A percentile compares a stretch with the other conserved stretches of the same genome.
Conservation (phyloP, 345 rosid genomes). For the Sonneratia alba region DNA sequence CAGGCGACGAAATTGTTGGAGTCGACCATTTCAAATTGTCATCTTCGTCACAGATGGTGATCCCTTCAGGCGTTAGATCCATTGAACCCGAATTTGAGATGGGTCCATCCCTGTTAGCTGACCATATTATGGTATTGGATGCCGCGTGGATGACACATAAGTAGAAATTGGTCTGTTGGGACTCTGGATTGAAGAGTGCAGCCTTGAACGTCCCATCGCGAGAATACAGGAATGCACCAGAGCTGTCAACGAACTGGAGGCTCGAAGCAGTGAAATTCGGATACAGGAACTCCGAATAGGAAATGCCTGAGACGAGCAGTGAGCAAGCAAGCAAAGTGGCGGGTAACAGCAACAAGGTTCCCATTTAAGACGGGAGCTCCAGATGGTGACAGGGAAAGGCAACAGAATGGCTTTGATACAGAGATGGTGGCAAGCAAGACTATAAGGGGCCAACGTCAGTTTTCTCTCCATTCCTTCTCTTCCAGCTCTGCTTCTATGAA, state of each 20-base stretch:
- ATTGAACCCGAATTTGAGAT: constrained; percentile 51
- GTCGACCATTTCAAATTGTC: constrained; percentile 57
- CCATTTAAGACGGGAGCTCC: constrained; percentile 30
- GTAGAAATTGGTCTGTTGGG: constrained; percentile 38
- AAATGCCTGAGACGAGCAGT: constrained; percentile 24
- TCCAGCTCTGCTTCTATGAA: constrained; percentile 8
- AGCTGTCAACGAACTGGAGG: constrained; percentile 32
- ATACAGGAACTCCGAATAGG: constrained; percentile 34
- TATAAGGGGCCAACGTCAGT: constrained; percentile 14
- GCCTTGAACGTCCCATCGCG: constrained; percentile 50
- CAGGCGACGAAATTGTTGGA: constrained; percentile 43
- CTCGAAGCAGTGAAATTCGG: constrained; percentile 69
- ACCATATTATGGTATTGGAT: constrained; percentile 61
- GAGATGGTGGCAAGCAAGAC: constrained; percentile 6
- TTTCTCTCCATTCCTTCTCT: constrained; percentile 11
- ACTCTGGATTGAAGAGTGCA: constrained; percentile 43
- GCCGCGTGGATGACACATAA: constrained; percentile 54
- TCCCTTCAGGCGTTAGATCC: constrained; percentile 48
- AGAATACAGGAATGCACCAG: constrained; percentile 58
- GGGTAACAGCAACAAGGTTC: constrained; percentile 19
- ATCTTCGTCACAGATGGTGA: constrained; percentile 37
- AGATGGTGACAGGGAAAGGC: constrained; percentile 12
- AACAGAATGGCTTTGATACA: constrained; percentile 5
- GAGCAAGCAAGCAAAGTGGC: constrained; percentile 26
- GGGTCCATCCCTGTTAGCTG: constrained; percentile 66